Evolutionary conservation across 345 rosid species (phyloP).

Genomic region (Pugionium dolabratum): DNA sequence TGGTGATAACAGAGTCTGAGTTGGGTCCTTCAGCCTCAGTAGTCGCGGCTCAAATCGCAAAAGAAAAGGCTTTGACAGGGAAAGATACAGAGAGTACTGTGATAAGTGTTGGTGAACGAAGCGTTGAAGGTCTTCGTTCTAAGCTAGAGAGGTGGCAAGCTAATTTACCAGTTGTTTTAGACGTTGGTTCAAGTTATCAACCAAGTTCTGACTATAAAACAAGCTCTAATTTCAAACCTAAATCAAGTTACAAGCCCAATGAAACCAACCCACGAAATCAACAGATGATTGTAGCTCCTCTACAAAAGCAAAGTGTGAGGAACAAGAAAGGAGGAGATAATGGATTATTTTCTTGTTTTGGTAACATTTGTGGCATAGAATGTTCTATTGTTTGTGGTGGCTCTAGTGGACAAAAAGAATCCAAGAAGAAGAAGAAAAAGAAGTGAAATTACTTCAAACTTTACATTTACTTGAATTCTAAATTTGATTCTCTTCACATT

Average conservation of each 20-base stretch:
- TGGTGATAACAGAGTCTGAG: conserved; percentile 62
- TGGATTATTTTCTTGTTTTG: conserved; percentile 66
- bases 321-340: conserved; percentile 37
- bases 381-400: conserved; percentile 73
- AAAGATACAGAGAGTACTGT: conserved; percentile 58
- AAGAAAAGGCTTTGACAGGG: conserved; percentile 32
- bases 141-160: conserved; percentile 84
- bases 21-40: conserved; percentile 88
- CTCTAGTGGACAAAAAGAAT: conserved; percentile 21
- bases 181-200: conserved; percentile 48
- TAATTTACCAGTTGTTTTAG: conserved; percentile 62
- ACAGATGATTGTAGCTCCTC: conserved; percentile 40
- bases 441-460: conserved; percentile 16
- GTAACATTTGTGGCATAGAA: conserved; percentile 68
- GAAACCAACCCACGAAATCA: conserved; percentile 32
- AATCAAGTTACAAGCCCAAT: conserved; percentile 38
- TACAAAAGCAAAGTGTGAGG: conserved; percentile 23
- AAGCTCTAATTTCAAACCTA: conserved; percentile 36
- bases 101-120: conserved; percentile 48
- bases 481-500: conserved; percentile 10
- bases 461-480: neutral
- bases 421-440: conserved; percentile 27
- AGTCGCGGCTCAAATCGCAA: conserved; percentile 68
- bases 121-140: conserved; percentile 78
- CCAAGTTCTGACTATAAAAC: conserved; percentile 34